A percentile compares a stretch with the other conserved stretches of the same genome.
Conservation (phyloP, 176 grass and related monocot species). For the Ampelocalamus luodianensis region DNA sequence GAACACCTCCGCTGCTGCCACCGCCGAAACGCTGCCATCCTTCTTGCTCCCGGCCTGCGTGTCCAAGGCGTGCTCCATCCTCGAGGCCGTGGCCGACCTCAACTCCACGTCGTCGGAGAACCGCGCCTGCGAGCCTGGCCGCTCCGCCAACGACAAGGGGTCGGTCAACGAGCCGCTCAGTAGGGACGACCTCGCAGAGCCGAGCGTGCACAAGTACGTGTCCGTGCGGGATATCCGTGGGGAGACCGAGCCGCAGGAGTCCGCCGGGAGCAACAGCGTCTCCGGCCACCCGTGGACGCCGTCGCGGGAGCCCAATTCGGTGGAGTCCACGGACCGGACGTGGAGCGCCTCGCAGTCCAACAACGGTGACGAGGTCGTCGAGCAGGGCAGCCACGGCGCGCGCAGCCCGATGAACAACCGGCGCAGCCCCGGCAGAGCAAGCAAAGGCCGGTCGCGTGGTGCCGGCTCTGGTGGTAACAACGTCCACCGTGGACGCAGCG, state of each 20-base stretch:
- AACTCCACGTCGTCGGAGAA: constrained; percentile 67
- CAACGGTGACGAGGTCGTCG: constrained; percentile 58
- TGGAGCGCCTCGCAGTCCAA: constrained; percentile 51
- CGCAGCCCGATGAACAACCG: constrained; percentile 36
- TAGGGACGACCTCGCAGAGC: constrained; percentile 50
- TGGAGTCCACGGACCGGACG: constrained; percentile 72
- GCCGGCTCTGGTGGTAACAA: constrained; percentile 32
- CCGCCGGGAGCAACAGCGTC: constrained; percentile 87
- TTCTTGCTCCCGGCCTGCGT: constrained; percentile 78
- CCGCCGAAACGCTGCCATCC: constrained; percentile 28
- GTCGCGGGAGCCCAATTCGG: constrained; percentile 67
- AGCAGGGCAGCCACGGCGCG: constrained; percentile 40
- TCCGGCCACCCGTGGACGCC: constrained; percentile 59
- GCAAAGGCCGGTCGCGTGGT: constrained; percentile 45
- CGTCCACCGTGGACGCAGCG: constrained; percentile 47
- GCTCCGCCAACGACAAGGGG: constrained; percentile 45
- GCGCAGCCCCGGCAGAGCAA: constrained; percentile 38
- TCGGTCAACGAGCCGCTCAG: constrained; percentile 44
- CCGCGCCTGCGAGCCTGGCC: constrained; percentile 12
- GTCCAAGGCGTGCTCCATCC: constrained; percentile 86
- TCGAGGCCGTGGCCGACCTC: constrained; percentile 89
- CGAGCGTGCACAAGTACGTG: constrained; percentile 61
- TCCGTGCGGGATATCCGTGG: constrained; percentile 49
- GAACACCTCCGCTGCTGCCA: constrained; percentile 23
- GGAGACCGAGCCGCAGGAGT: constrained; percentile 79